A percentile compares a stretch with the other conserved stretches of the same genome.
phyloP scores from a whole-genome alignment of 1,284 basidiomycete species.

The Ustilago loliicola region DNA sequence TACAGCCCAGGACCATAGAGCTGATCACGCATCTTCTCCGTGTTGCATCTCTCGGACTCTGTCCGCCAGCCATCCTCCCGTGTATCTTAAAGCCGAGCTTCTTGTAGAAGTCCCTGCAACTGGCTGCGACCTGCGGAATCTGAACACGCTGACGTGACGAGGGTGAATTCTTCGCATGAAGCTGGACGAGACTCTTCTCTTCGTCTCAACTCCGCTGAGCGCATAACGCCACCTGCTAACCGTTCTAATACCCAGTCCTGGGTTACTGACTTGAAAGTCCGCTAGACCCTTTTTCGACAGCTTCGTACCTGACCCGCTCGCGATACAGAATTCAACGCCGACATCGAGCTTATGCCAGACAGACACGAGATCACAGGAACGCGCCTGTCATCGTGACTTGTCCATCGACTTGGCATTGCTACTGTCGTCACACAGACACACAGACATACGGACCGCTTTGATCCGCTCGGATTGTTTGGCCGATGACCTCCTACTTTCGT shows the following conservation, averaged over 20 bases:
- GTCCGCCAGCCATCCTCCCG: background rate
- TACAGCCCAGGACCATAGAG: background rate
- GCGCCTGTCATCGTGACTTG: background rate
- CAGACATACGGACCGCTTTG: background rate
- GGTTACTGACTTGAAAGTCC: constrained; percentile 24
- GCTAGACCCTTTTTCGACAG: constrained; percentile 1
- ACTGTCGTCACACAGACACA: too few relatives aligned
- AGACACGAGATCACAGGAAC: background rate
- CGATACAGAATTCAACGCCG: background rate
- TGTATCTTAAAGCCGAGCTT: background rate
- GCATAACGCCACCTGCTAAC: background rate
- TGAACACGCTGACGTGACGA: constrained; percentile 1
- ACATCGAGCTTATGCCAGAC: background rate
- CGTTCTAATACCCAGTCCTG: background rate
- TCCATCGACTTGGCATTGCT: too few relatives aligned
- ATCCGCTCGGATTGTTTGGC: background rate
- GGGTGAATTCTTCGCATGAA: background rate
- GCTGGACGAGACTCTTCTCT: constrained; percentile 1
- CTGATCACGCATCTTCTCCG: background rate
- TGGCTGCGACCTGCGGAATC: background rate
- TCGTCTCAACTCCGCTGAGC: constrained; percentile 2
- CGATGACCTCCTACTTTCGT: background rate
- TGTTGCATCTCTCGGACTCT: too few relatives aligned
- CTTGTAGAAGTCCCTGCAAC: too few relatives aligned
- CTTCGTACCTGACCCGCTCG: background rate